Evolutionary conservation across 1,139 yeast genomes (phyloP), one percentile per base, ranked within the genome.

Genomic region (Candida smagusa): DNA sequence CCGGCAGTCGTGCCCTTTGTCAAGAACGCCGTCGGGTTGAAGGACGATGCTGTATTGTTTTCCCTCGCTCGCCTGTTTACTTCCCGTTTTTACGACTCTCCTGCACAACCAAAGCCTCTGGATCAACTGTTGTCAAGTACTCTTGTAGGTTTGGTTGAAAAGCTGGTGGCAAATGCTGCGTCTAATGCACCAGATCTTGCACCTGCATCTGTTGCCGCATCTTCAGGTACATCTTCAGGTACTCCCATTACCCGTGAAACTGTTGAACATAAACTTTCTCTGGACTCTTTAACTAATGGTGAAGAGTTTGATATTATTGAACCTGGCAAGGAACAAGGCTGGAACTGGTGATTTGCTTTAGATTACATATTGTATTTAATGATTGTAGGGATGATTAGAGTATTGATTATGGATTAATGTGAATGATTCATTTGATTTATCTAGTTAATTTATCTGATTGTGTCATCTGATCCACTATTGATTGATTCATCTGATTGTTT

Each of bases 281-380:
- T n/a, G 22, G 25, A 31, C 25, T 19, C 24, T 28, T 16, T 19
- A 7, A 33, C 12, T 4, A 19, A 31, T 12, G 19, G 22, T 11
- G 71, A 63, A 8, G 72, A 65, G 22, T 72, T 61, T 51, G 80
- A 73, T 47, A 52, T 73, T 31, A 70, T 74, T 36, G 74, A 69
- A 35, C 59, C 54, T 3, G 37, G 33, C 22, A 30, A 30, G 33
- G 37, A 30, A 12, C 57, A 49, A 40, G 64, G 65, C 3, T 63
- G 68, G 66, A 39, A 63, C 41, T 59, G 67, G 67, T 60, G 49
- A 46, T 16, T n/a, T 16, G 19, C 19, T 16, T 16, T 16, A 16
- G 19, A 16, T 16, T 16, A 16, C 19, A 16, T 16, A 16, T 16
- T n/a, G n/a, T n/a, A n/a, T n/a, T n/a, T n/a, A n/a, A n/a, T n/a